A percentile compares a stretch with the other conserved stretches of the same genome.
Evolutionary conservation across 495 filamentous ascomycete species (phyloP).

Genomic region (Viridothelium virens): DNA sequence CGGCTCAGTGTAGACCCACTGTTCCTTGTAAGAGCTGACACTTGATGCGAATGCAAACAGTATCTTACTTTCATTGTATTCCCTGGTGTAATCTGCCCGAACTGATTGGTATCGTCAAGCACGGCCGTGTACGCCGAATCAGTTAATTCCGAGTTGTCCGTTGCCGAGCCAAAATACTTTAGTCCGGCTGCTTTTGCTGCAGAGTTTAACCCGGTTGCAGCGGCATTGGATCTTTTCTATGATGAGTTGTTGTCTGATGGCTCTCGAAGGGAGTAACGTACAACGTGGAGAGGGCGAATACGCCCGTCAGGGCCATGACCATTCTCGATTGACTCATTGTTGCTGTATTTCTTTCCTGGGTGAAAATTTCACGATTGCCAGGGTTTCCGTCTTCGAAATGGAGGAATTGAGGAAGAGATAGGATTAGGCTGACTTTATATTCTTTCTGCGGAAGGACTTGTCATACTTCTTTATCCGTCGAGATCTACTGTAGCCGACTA

Average conservation of each 20-base stretch:
- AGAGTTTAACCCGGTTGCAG: constrained; percentile 2
- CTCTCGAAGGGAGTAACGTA: background rate
- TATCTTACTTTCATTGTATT: constrained; percentile 38
- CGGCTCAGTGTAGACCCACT: constrained; percentile 41
- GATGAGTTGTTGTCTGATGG: background rate
- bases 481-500: background rate
- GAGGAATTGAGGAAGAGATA: background rate
- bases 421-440: background rate
- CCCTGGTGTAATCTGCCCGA: constrained; percentile 45
- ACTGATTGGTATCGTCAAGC: constrained; percentile 39
- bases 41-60: background rate
- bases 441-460: background rate
- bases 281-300: background rate
- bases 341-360: background rate
- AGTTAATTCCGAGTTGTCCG: constrained; percentile 10
- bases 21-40: background rate
- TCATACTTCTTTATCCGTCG: background rate
- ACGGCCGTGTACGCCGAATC: constrained; percentile 29
- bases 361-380: background rate
- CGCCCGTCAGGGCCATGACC: background rate
- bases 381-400: background rate
- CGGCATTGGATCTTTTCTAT: background rate
- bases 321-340: background rate
- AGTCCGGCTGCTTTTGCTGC: constrained; percentile 13
- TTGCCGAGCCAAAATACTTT: constrained; percentile 13